A percentile compares a stretch with the other conserved stretches of the same genome.
phyloP scores from a whole-genome alignment of 805 yeast species.

The Wickerhamiella azyma region DNA sequence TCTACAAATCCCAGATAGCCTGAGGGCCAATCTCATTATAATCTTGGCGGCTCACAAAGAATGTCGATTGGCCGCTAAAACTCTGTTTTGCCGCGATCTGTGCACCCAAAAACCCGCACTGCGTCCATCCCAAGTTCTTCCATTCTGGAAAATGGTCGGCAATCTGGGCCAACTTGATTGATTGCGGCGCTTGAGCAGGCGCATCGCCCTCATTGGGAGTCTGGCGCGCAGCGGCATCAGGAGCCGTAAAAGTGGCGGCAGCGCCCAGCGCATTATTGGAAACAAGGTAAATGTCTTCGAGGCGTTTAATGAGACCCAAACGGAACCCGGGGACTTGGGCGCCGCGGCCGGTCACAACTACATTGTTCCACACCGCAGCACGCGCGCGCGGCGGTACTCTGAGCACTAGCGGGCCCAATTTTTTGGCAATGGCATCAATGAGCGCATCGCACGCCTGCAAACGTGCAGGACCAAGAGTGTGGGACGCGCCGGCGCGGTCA shows the following conservation, averaged over 20 bases:
- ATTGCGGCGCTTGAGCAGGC: conserved; percentile 62
- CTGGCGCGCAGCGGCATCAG: conserved; percentile 7
- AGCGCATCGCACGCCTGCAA: conserved; percentile 64
- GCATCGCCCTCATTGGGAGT: conserved; percentile 16
- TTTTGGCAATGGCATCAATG: conserved; percentile 39
- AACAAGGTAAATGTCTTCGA: conserved; percentile 44
- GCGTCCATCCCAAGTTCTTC: conserved; percentile 69
- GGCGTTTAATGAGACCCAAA: conserved; percentile 48
- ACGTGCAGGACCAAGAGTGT: conserved; percentile 79
- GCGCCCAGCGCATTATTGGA: conserved; percentile 7
- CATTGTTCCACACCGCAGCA: conserved; percentile 74
- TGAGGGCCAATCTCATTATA: conserved; percentile 73
- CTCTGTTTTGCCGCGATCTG: conserved; percentile 79
- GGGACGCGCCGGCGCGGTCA: conserved; percentile 41
- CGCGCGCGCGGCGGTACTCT: conserved; percentile 54
- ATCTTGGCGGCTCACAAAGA: conserved; percentile 50
- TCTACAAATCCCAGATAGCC: conserved; percentile 54
- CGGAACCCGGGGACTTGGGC: conserved; percentile 60
- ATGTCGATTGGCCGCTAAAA: conserved; percentile 49
- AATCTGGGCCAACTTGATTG: conserved; percentile 49
- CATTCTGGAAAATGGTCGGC: conserved; percentile 94
- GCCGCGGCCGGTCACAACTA: conserved; percentile 70
- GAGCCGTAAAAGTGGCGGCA: background rate
- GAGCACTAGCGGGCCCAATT: conserved; percentile 39
- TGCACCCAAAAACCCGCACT: conserved; percentile 70